phyloP scores from a whole-genome alignment of 768 basidiomycete species.

The Phanerochaete sordida region DNA sequence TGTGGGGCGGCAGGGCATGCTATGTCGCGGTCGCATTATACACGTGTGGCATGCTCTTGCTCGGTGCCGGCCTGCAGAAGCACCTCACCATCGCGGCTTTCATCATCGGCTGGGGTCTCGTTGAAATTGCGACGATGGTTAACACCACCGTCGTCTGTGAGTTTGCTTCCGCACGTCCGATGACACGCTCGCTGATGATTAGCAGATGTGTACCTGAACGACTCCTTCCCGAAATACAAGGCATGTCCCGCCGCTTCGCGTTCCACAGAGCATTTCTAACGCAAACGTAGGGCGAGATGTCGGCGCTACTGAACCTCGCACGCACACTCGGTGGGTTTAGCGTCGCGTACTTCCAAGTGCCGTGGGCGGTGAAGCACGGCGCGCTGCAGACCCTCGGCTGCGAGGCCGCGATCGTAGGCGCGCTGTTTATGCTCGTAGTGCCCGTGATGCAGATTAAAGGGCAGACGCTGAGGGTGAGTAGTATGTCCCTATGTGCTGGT shows the following conservation, averaged over 20 bases:
- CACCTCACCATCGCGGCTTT: constrained; percentile 43
- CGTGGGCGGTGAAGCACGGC: constrained; percentile 58
- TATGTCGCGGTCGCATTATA: constrained; percentile 53
- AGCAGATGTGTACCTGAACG: constrained; percentile 45
- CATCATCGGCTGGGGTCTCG: constrained; percentile 61
- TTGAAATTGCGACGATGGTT: constrained; percentile 48
- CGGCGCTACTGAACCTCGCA: constrained; percentile 54
- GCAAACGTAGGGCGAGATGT: constrained; percentile 50
- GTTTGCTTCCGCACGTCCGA: neutral
- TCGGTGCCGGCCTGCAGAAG: constrained; percentile 50
- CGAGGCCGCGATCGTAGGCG: constrained; percentile 58
- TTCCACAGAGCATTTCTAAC: neutral
- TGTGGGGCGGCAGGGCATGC: constrained; percentile 38
- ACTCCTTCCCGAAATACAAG: constrained; percentile 44
- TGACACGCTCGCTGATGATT: too few relatives aligned
- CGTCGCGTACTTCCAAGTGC: constrained; percentile 67
- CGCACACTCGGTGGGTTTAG: constrained; percentile 57
- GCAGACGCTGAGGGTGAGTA: constrained; percentile 39
- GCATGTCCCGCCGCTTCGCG: constrained; percentile 14
- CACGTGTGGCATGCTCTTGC: constrained; percentile 50
- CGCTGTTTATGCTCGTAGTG: constrained; percentile 46
- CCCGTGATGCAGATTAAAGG: constrained; percentile 51
- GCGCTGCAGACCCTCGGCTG: constrained; percentile 59
- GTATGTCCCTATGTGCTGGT: too few relatives aligned
- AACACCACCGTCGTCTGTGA: constrained; percentile 55